Evolutionary conservation across 176 grass and related monocot genomes (phyloP), one percentile per base, ranked within the genome.

Genomic region (Rhipidocladum racemiflorum): DNA sequence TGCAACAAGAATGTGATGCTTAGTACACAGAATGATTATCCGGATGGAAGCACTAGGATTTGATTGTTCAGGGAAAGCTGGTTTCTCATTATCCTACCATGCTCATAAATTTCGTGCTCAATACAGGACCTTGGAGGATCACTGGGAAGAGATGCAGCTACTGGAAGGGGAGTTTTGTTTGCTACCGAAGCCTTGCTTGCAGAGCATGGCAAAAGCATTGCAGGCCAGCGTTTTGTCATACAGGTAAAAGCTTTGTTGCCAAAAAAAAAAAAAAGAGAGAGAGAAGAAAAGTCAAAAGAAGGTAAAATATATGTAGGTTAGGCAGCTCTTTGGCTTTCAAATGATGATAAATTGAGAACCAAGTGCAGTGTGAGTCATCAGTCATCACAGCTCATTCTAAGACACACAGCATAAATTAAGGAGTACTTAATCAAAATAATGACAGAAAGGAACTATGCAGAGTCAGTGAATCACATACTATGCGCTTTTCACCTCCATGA

Each of bases 161-260:
- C 94, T 3, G 94, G 94, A 88, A 94, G 91, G 69, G 94, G 94
- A 44, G 93, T 99, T 79, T 66, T 99, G 43, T 99, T 99, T 74
- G 96, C 89, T 42, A 91, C 96, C 65, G 85, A 99, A 85, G 96
- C 93, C 8, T 79, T 99, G 55, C 89, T 99, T 67, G 89, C 88
- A 68, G 96, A 97, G 76, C 83, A 97, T 88, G 94, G 87, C 61
- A 97, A 97, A 77, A 60, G 73, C 56, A 91, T 97, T 77, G 65
- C 89, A 85, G 94, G 77, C 68, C 96, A 95, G 81, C 84, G 92
- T 55, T 95, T 95, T 25, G 85, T 99, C 34, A 99, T 99, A 78
- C 96, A 99, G 90, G 96, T 99, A 82, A 83, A 87, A 36, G 8
- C 15, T 25, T 29, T 28, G 12, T 61, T 29, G 24, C 50, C 7